phyloP scores from a whole-genome alignment of 2,329 filamentous ascomycete species.

The Claviceps pazoutovae region DNA sequence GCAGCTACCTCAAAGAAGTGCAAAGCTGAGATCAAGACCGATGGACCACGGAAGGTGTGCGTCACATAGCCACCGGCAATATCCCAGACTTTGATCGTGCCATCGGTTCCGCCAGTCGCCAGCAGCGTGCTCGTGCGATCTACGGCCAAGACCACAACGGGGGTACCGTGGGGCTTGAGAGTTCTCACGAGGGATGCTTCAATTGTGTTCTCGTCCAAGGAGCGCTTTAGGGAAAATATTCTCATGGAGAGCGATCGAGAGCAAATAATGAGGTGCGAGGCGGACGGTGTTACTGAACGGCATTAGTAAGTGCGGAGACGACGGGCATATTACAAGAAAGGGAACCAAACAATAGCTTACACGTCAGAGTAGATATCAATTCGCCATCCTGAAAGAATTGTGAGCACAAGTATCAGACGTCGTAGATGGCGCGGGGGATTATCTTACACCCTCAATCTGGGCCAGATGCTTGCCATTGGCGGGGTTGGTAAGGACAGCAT shows the following conservation, averaged over 20 bases:
- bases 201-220: conserved; percentile 41
- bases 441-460: conserved; percentile 67
- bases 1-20: conserved; percentile 72
- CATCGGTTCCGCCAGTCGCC: conserved; percentile 86
- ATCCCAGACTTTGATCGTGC: conserved; percentile 93
- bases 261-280: conserved; percentile 77
- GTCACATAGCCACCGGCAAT: conserved; percentile 81
- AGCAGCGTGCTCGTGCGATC: conserved; percentile 81
- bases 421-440: background rate
- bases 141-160: conserved; percentile 73
- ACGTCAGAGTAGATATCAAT: conserved; percentile 57
- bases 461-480: conserved; percentile 70
- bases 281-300: conserved; percentile 64
- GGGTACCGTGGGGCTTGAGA: conserved; percentile 78
- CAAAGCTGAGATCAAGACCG: conserved; percentile 78
- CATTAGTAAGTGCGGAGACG: conserved; percentile 7
- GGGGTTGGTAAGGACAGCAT: conserved; percentile 76
- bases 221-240: conserved; percentile 61
- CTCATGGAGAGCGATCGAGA: conserved; percentile 94
- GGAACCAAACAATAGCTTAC: conserved; percentile 24
- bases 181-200: conserved; percentile 60
- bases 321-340: too few relatives aligned
- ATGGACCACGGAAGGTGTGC: conserved; percentile 88
- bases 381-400: conserved; percentile 52
- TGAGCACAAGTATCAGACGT: background rate